Percentiles rank a stretch among this genome's conserved stretches.
Evolutionary conservation across 1,284 basidiomycete genomes (phyloP).

Genomic region (Ceratobasidium theobromae): DNA sequence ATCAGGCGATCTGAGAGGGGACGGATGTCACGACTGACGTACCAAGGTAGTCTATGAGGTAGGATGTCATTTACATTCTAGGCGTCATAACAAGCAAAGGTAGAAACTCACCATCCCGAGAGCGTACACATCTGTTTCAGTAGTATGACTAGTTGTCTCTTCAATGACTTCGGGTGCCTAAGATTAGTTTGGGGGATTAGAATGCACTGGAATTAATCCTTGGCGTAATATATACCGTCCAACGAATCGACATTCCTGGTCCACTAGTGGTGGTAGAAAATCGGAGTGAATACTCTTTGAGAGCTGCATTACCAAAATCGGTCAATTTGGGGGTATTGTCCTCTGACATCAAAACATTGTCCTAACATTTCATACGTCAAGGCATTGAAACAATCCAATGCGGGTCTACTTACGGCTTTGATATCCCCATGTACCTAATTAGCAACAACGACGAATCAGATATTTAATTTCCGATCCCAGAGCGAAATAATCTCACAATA

Average conservation of each 20-base stretch:
- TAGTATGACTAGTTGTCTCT: background rate
- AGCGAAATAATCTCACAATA: background rate
- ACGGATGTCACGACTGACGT: background rate
- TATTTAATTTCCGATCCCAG: background rate
- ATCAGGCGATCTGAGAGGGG: background rate
- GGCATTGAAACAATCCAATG: background rate
- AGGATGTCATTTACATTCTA: background rate
- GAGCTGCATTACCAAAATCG: background rate
- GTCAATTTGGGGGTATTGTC: background rate
- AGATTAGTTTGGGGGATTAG: background rate
- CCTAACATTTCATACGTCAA: background rate
- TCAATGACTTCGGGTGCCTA: background rate
- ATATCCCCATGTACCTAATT: slow-evolving; percentile 25
- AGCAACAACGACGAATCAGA: background rate
- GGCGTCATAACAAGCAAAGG: background rate
- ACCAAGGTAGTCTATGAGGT: slow-evolving; percentile 9
- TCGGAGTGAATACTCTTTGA: background rate
- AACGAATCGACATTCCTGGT: background rate
- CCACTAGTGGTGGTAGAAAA: background rate
- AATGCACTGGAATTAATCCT: background rate
- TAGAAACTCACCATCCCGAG: background rate
- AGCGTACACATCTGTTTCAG: background rate
- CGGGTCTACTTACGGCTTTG: background rate
- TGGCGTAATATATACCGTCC: background rate
- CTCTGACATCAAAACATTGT: background rate